Percentiles rank a stretch among this genome's conserved stretches.
Conservation (phyloP, 2,329 filamentous ascomycete species). For the Fusarium sororula region DNA sequence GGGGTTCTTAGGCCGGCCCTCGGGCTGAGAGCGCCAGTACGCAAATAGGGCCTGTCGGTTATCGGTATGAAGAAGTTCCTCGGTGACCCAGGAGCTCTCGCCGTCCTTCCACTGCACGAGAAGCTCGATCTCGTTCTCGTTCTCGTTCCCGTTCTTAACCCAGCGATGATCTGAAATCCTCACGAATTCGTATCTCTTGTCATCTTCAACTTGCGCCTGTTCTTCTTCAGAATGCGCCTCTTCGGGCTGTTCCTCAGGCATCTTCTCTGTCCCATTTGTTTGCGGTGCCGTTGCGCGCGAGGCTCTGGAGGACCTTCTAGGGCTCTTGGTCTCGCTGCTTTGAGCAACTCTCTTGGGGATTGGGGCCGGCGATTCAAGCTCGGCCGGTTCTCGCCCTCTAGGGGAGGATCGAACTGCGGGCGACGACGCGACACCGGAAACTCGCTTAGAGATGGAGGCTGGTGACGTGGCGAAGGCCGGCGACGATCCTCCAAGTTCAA, state of each 20-base stretch:
- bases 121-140: slow-evolving; percentile 42
- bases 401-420: slow-evolving; percentile 1
- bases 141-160: slow-evolving; percentile 1
- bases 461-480: not conserved
- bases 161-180: slow-evolving; percentile 44
- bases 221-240: not conserved
- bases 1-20: slow-evolving; percentile 47
- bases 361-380: not conserved
- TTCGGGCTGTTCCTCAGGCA: not conserved
- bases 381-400: not conserved
- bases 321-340: too few species aligned
- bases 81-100: slow-evolving; percentile 47
- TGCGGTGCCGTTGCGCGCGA: not conserved
- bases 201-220: not conserved
- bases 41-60: slow-evolving; percentile 43
- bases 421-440: not conserved
- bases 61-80: slow-evolving; percentile 47
- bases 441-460: not conserved
- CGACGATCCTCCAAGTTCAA: not conserved
- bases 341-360: not conserved
- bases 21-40: slow-evolving; percentile 44
- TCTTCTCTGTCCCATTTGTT: not conserved
- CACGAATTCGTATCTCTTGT: slow-evolving; percentile 8
- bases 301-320: not conserved
- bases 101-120: slow-evolving; percentile 46